Conservation (phyloP, 257 asterid genomes). For the Fraxinus anomala region DNA sequence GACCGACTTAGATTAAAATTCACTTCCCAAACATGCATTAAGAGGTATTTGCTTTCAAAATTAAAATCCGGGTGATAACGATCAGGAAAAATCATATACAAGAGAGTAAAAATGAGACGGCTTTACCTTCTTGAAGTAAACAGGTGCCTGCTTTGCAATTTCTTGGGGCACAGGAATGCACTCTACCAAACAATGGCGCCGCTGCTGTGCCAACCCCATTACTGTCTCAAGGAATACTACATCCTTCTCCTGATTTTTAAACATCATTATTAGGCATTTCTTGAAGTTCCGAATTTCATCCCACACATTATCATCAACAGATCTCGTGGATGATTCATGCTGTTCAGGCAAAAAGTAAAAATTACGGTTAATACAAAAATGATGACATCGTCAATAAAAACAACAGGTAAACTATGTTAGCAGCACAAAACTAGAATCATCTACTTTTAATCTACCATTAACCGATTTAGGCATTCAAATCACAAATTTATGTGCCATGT, state of each 20-base stretch:
- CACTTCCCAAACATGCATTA: too few species aligned
- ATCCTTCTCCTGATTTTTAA: constrained; percentile 80
- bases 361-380: constrained; percentile 18
- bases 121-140: constrained; percentile 88
- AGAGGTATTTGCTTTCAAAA: constrained; percentile 9
- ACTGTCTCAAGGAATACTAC: constrained; percentile 85
- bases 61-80: background rate
- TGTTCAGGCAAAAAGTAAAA: constrained; percentile 33
- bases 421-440: constrained; percentile 11
- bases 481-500: background rate
- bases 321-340: constrained; percentile 90
- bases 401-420: background rate
- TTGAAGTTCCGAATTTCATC: constrained; percentile 92
- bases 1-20: too few species aligned
- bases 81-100: background rate
- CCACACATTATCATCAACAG: constrained; percentile 87
- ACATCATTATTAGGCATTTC: constrained; percentile 97
- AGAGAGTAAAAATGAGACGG: constrained; percentile 11
- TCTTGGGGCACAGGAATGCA: constrained; percentile 83
- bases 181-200: constrained; percentile 88
- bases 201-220: constrained; percentile 74
- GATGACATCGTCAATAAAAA: background rate
- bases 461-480: background rate
- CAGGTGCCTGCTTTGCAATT: constrained; percentile 85
- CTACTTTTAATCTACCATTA: constrained; percentile 7